Base-by-base conservation (phyloP, 495 filamentous ascomycete species). In the Xylaria scruposa region DNA sequence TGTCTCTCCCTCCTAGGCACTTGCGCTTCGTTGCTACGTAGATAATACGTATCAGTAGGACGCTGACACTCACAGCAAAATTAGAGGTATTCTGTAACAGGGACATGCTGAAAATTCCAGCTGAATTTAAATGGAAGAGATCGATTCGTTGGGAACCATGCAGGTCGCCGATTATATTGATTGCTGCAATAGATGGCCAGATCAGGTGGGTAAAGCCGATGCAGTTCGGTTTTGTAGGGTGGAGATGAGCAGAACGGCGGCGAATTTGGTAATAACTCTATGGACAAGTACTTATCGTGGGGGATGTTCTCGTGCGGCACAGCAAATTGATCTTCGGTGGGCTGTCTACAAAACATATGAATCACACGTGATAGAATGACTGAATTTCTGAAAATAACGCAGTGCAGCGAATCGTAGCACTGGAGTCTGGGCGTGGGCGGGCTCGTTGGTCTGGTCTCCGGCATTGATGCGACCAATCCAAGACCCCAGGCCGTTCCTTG, bases 331-430 rank as follows among this genome's bases (percentile, higher is more conserved):
- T 65, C 21, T 47, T 49, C 24, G 4, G 61, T 29, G 42, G 42
- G 42, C 40, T 62, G 24, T 62, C 36, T 62, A 26, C 29, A 3
- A 13, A 21, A 2, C 12, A 21, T 31, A 31, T 26, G 15, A 49
- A 65, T 65, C 40, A 65, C 62, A 65, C 40, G 60, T 29, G 60
- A 63, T 5, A 19, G 40, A 3, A 29, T 29, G 33, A 63, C 38
- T n/a, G 40, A n/a, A 47, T 12, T 31, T 46, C 62, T 65, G 21
- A 65, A 65, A 65, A 65, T 65, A 65, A 65, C 40, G 42, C 62
- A 46, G 40, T 65, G 62, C 62, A 33, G 8, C 62, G 42, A 65
- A 65, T 47, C 21, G 53, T 56, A 17, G 53, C 51, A 54, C 59
- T 29, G n/a, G 7, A 61, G 31, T 58, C 54, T 33, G 13, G 56